phyloP scores from a whole-genome alignment of 2,329 filamentous ascomycete genomes.

The Podosphaera leucotricha region DNA sequence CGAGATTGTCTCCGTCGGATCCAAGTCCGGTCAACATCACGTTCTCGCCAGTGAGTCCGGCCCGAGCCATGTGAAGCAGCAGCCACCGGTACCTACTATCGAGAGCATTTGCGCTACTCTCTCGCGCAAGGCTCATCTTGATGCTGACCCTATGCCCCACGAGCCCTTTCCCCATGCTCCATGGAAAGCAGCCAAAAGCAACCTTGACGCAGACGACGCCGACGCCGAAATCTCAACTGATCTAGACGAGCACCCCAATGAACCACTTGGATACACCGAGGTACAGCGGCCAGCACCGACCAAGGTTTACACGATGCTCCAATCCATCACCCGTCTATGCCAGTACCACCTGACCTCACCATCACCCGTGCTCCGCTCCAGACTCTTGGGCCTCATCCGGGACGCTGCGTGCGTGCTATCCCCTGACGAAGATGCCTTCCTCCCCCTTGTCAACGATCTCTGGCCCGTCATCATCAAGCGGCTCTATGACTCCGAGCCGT shows the following conservation, averaged over 20 bases:
- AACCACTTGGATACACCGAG: constrained; percentile 22
- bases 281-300: constrained; percentile 39
- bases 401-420: constrained; percentile 51
- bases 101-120: background rate
- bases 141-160: constrained; percentile 11
- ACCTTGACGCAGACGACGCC: constrained; percentile 15
- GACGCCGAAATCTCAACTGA: background rate
- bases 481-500: constrained; percentile 41
- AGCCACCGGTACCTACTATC: constrained; percentile 18
- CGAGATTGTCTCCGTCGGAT: constrained; percentile 64
- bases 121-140: background rate
- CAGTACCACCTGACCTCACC: constrained; percentile 80
- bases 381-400: constrained; percentile 52
- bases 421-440: constrained; percentile 55
- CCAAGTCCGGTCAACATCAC: constrained; percentile 29
- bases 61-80: constrained; percentile 21
- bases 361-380: constrained; percentile 53
- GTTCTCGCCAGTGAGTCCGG: constrained; percentile 5
- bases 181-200: constrained; percentile 17
- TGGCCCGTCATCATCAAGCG: constrained; percentile 64
- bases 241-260: constrained; percentile 11
- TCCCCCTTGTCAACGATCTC: constrained; percentile 72
- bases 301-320: constrained; percentile 57
- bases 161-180: constrained; percentile 9
- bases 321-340: constrained; percentile 60